Conservation (phyloP, 1,284 basidiomycete genomes). For the Ustilago shanxiensis region DNA sequence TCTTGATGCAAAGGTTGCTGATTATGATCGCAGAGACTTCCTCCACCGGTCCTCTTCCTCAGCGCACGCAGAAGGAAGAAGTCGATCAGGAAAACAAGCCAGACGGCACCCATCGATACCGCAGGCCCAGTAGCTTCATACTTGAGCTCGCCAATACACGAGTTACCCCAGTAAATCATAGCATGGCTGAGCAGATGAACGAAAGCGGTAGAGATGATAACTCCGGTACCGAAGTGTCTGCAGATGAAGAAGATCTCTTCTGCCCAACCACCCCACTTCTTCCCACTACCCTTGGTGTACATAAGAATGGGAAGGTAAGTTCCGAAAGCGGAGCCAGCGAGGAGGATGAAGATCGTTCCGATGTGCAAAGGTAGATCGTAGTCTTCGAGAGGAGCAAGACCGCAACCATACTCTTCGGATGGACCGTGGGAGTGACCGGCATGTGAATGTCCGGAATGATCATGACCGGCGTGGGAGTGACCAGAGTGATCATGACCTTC, state of each 20-base stretch:
- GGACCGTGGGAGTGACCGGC: slow-evolving; percentile 69
- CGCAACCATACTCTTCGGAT: slow-evolving; percentile 67
- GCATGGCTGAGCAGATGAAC: slow-evolving; percentile 72
- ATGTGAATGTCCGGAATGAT: slow-evolving; percentile 36
- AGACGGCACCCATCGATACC: slow-evolving; percentile 64
- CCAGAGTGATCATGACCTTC: slow-evolving; percentile 24
- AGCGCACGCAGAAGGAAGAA: slow-evolving; percentile 45
- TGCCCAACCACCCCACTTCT: slow-evolving; percentile 6
- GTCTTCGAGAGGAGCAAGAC: slow-evolving; percentile 54
- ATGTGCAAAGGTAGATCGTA: slow-evolving; percentile 72
- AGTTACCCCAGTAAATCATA: slow-evolving; percentile 48
- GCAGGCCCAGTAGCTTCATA: slow-evolving; percentile 72
- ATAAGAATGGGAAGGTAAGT: slow-evolving; percentile 70
- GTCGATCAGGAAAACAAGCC: slow-evolving; percentile 69
- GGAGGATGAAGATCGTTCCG: slow-evolving; percentile 71
- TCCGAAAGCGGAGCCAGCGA: slow-evolving; percentile 70
- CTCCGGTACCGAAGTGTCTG: slow-evolving; percentile 67
- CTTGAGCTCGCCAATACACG: slow-evolving; percentile 70
- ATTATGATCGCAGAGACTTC: slow-evolving; percentile 9
- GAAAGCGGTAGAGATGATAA: slow-evolving; percentile 72
- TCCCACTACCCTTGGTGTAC: slow-evolving; percentile 63
- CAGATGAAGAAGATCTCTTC: slow-evolving; percentile 47
- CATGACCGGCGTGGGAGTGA: slow-evolving; percentile 22
- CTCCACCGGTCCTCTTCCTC: slow-evolving; percentile 14
- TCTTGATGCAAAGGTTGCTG: not conserved